Evolutionary conservation across 2,329 filamentous ascomycete species (phyloP).

Genomic region (Thielaviopsis musarum): DNA sequence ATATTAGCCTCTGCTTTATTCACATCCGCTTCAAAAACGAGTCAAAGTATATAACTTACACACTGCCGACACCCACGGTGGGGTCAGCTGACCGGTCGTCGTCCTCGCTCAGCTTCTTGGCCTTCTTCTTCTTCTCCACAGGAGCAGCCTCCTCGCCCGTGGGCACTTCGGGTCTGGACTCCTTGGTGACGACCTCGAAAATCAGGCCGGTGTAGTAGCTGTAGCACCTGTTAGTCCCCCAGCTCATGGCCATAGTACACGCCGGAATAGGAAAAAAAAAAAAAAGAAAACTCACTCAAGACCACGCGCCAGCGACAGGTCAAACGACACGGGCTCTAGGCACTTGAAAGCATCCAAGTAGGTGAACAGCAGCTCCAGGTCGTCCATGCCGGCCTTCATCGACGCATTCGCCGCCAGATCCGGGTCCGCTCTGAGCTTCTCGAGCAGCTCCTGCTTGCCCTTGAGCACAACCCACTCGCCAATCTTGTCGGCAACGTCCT

Average conservation of each 20-base stretch:
- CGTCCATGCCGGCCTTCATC: slow-evolving; percentile 63
- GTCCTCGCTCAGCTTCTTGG: slow-evolving; percentile 34
- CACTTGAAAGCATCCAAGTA: slow-evolving; percentile 68
- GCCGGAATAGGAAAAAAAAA: slow-evolving; percentile 27
- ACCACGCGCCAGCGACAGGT: slow-evolving; percentile 76
- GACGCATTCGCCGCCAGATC: slow-evolving; percentile 52
- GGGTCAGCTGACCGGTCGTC: slow-evolving; percentile 61
- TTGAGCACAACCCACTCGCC: slow-evolving; percentile 68
- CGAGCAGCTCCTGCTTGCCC: slow-evolving; percentile 57
- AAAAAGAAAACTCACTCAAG: slow-evolving; percentile 35
- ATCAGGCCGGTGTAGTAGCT: slow-evolving; percentile 86
- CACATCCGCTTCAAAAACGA: too few relatives aligned
- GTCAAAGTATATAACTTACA: slow-evolving; percentile 23
- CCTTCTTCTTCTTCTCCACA: slow-evolving; percentile 23
- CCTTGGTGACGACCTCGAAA: slow-evolving; percentile 75
- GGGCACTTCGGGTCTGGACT: slow-evolving; percentile 41
- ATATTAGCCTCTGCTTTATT: background rate
- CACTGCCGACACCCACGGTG: slow-evolving; percentile 68
- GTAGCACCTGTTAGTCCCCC: slow-evolving; percentile 21
- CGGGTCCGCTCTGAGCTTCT: slow-evolving; percentile 50
- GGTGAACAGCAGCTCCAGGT: slow-evolving; percentile 64
- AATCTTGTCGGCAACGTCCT: slow-evolving; percentile 68
- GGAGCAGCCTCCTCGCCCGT: slow-evolving; percentile 19
- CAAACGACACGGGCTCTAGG: slow-evolving; percentile 64
- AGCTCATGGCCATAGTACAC: background rate